Conservation (phyloP, 768 basidiomycete species). For the Suillus brevipes region DNA sequence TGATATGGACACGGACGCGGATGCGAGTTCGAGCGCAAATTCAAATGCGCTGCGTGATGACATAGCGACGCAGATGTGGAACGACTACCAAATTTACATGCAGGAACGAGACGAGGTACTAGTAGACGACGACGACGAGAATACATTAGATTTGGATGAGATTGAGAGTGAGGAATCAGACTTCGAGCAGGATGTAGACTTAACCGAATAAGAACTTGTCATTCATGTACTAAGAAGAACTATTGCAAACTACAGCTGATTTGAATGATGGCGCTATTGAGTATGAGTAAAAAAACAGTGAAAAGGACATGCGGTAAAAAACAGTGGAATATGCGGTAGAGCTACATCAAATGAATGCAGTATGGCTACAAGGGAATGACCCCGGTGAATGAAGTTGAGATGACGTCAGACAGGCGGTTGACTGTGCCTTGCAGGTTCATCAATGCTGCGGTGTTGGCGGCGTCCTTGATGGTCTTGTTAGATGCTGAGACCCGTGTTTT, state of each 20-base stretch:
- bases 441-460: background rate
- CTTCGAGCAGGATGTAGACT: background rate
- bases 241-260: background rate
- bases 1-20: background rate
- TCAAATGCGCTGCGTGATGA: background rate
- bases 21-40: background rate
- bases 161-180: background rate
- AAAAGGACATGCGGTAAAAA: too few species aligned
- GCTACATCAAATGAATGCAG: background rate
- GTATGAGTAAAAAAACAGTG: background rate
- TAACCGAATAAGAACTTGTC: background rate
- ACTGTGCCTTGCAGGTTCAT: background rate
- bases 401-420: background rate
- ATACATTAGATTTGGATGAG: background rate
- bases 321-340: background rate
- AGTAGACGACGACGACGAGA: background rate
- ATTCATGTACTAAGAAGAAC: background rate
- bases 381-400: background rate
- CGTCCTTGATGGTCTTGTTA: background rate
- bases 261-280: background rate
- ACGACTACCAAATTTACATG: background rate
- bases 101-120: background rate
- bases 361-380: background rate
- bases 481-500: background rate
- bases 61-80: background rate